Evolutionary conservation across 2,329 filamentous ascomycete species (phyloP).

Genomic region (Pseudogymnoascus pannorum): DNA sequence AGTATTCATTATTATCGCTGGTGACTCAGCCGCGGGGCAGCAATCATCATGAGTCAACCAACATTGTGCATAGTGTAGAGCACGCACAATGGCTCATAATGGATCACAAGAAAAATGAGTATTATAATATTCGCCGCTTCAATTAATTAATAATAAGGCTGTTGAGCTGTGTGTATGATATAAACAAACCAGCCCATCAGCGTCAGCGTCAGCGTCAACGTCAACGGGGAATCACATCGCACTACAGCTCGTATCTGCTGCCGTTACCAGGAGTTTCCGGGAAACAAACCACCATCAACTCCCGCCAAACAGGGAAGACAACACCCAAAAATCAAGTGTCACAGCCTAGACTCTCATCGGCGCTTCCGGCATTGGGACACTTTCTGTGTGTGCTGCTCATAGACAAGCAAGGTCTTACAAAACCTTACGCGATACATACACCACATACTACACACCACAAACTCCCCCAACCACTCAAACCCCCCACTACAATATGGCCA

Average conservation of each 20-base stretch:
- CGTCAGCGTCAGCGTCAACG: too few species aligned
- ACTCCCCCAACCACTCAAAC: background rate
- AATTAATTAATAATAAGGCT: conserved; percentile 5
- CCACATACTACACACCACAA: background rate
- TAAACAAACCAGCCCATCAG: background rate
- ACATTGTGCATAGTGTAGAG: conserved; percentile 15
- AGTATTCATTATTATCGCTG: conserved; percentile 23
- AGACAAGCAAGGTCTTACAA: background rate
- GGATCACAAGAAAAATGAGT: conserved; percentile 6
- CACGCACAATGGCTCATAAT: conserved; percentile 22
- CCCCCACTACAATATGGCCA: conserved; percentile 1
- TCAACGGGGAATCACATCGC: background rate
- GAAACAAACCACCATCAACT: background rate
- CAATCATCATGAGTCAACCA: conserved; percentile 7
- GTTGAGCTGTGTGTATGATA: background rate
- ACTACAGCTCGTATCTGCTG: conserved; percentile 4
- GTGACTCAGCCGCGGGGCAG: background rate
- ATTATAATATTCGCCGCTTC: background rate
- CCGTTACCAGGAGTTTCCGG: background rate
- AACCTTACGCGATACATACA: background rate
- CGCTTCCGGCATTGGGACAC: background rate
- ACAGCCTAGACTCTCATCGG: conserved; percentile 1
- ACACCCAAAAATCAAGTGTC: background rate
- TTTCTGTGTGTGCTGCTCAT: background rate
- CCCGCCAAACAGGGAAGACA: background rate